These are phyloP conservation scores for Zygotorulaspora sp. DNA, from an alignment of 805 yeast species.

Conservation along the genomic window DNA sequence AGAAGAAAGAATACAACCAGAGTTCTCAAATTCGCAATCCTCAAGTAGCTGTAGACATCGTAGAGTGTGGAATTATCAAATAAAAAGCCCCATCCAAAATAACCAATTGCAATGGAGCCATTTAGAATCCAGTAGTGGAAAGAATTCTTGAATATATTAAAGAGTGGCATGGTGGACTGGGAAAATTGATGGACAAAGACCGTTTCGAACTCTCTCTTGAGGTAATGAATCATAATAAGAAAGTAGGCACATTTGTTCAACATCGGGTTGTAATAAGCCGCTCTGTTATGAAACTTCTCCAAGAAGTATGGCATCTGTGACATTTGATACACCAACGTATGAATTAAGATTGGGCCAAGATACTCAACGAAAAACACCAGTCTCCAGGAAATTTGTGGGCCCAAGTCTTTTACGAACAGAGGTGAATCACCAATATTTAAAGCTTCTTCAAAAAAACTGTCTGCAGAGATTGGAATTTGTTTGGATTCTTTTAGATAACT, in stretches of 20 bases:
- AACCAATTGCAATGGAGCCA: constrained; percentile 50
- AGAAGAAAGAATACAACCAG: constrained; percentile 47
- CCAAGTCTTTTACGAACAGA: constrained; percentile 77
- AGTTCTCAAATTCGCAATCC: constrained; percentile 19
- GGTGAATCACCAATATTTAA: constrained; percentile 36
- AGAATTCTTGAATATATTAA: constrained; percentile 82
- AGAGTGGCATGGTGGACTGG: constrained; percentile 85
- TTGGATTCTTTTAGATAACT: constrained; percentile 38
- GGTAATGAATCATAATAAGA: constrained; percentile 67
- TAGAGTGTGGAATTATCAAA: constrained; percentile 18
- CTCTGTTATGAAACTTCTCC: constrained; percentile 12
- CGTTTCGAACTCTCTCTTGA: constrained; percentile 88
- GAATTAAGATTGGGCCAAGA: constrained; percentile 81
- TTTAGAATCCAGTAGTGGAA: constrained; percentile 90
- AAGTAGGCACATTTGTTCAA: constrained; percentile 34
- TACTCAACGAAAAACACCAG: constrained; percentile 87
- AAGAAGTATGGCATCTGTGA: constrained; percentile 17
- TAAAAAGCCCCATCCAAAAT: constrained; percentile 49
- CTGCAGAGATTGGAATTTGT: constrained; percentile 30
- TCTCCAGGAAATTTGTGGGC: constrained; percentile 90
- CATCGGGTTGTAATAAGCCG: constrained; percentile 18
- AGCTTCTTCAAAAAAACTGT: constrained; percentile 32
- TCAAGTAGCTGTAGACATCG: constrained; percentile 15
- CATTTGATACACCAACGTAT: constrained; percentile 57
- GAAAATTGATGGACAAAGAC: constrained; percentile 80